A percentile compares a stretch with the other conserved stretches of the same genome.
These are phyloP conservation scores for Colletotrichum sp. DNA, from an alignment of 2,329 filamentous ascomycete species.

Conservation along the genomic window DNA sequence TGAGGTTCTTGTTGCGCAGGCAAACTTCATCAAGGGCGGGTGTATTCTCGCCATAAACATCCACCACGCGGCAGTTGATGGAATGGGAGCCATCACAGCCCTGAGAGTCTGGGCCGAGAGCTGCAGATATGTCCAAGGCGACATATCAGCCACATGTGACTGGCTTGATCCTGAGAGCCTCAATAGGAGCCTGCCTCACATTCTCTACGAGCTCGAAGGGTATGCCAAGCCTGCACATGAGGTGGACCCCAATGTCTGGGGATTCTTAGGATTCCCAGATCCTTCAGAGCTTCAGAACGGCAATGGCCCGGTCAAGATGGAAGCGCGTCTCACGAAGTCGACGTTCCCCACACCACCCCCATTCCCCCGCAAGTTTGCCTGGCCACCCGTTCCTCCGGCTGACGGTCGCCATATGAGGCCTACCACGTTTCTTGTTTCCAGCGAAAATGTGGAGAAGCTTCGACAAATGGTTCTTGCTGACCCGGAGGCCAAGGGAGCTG, in stretches of 20 bases:
- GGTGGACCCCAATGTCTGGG: neutral
- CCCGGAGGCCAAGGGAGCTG: neutral
- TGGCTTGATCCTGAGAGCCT: neutral
- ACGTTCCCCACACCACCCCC: neutral
- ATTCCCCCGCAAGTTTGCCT: neutral
- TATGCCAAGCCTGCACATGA: neutral
- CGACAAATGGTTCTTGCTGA: neutral
- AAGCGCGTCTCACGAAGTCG: neutral
- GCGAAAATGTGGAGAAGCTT: neutral
- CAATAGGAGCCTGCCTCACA: neutral
- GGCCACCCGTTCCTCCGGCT: neutral
- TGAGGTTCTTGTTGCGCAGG: neutral
- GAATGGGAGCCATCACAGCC: neutral
- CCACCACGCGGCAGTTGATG: neutral
- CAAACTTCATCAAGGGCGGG: neutral
- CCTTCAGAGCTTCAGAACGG: neutral
- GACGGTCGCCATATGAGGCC: neutral
- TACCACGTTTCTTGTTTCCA: neutral
- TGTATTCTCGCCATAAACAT: neutral
- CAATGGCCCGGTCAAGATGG: neutral
- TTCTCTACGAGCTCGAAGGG: neutral
- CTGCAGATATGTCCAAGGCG: neutral
- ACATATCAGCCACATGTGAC: neutral
- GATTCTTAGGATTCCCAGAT: neutral
- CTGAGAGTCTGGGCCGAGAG: neutral